These are phyloP conservation scores for Basipetospora chlamydospora DNA, from an alignment of 2,329 filamentous ascomycete genomes.

Conservation along the genomic window DNA sequence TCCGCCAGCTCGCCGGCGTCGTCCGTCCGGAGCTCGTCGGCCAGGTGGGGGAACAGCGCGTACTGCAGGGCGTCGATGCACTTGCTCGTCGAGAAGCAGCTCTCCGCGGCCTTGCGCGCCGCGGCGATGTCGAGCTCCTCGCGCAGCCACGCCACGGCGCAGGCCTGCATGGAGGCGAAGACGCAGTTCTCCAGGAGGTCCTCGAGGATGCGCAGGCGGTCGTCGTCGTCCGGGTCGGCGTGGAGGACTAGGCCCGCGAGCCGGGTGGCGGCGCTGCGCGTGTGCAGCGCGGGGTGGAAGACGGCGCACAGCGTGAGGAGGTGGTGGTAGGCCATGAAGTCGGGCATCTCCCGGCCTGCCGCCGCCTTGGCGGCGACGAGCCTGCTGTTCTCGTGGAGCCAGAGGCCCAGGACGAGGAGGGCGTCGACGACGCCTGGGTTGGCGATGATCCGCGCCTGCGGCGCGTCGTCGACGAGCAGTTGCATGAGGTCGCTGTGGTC, in stretches of 20 bases:
- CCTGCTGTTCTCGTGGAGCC: conserved; percentile 36
- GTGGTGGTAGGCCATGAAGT: conserved; percentile 48
- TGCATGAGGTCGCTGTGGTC: conserved; percentile 40
- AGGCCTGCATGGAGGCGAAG: conserved; percentile 46
- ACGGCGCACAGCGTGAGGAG: conserved; percentile 40
- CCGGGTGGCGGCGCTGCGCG: conserved; percentile 38
- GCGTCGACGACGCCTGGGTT: conserved; percentile 44
- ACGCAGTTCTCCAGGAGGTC: conserved; percentile 53
- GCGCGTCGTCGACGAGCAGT: conserved; percentile 35
- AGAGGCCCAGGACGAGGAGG: conserved; percentile 43
- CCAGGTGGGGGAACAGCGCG: conserved; percentile 43
- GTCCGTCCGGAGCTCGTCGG: conserved; percentile 28
- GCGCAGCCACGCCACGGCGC: conserved; percentile 47
- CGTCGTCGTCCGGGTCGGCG: conserved; percentile 41
- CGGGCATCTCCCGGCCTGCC: no score
- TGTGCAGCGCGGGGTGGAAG: conserved; percentile 38
- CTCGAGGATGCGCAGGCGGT: conserved; percentile 45
- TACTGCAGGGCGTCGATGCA: conserved; percentile 47
- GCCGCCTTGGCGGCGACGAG: conserved; percentile 19
- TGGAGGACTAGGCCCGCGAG: conserved; percentile 42
- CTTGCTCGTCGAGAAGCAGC: conserved; percentile 34
- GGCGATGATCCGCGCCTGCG: conserved; percentile 31
- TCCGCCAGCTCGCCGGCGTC: conserved; percentile 29
- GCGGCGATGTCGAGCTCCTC: conserved; percentile 42
- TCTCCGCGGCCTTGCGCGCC: conserved; percentile 16